These are phyloP conservation scores for Rhizophlyctis rosea DNA, from an alignment of 192 early-diverging fungal genomes.

Conservation along the genomic window DNA sequence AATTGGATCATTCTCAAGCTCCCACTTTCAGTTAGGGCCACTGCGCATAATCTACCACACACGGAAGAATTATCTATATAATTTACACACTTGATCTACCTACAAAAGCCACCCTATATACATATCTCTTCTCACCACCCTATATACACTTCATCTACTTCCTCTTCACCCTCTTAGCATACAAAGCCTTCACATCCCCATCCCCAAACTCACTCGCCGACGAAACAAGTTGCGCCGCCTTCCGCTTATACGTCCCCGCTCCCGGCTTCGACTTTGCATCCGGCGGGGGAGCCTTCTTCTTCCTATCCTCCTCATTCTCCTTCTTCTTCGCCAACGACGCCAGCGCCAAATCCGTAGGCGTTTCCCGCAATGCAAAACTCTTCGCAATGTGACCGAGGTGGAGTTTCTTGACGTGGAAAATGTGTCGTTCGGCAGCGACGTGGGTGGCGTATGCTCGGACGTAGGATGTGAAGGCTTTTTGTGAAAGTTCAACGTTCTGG, in stretches of 20 bases:
- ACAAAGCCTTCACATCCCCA: conserved; percentile 26
- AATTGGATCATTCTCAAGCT: too few species aligned
- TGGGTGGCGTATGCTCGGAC: conserved; percentile 96
- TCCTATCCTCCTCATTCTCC: conserved; percentile 6
- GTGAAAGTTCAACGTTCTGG: conserved; percentile 61
- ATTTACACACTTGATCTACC: too few species aligned
- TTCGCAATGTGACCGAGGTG: conserved; percentile 98
- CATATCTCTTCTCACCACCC: too few species aligned
- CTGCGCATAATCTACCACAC: too few species aligned
- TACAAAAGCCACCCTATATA: too few species aligned
- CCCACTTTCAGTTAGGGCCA: too few species aligned
- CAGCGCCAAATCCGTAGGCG: conserved; percentile 47
- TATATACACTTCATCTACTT: conserved; percentile 6
- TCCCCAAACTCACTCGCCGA: conserved; percentile 42
- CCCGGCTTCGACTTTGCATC: conserved; percentile 27
- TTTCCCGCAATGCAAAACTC: conserved; percentile 91
- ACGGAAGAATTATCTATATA: too few species aligned
- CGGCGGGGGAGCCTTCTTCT: conserved; percentile 18
- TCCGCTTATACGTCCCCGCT: conserved; percentile 29
- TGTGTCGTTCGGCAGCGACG: conserved; percentile 71
- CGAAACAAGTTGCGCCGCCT: conserved; percentile 21
- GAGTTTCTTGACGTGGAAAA: conserved; percentile 93
- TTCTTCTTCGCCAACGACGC: conserved; percentile 8
- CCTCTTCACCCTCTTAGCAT: conserved; percentile 20
- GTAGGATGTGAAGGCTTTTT: conserved; percentile 81